Base-by-base conservation (phyloP, 192 early-diverging fungal species). In the Globomyces pollinis-pini region DNA sequence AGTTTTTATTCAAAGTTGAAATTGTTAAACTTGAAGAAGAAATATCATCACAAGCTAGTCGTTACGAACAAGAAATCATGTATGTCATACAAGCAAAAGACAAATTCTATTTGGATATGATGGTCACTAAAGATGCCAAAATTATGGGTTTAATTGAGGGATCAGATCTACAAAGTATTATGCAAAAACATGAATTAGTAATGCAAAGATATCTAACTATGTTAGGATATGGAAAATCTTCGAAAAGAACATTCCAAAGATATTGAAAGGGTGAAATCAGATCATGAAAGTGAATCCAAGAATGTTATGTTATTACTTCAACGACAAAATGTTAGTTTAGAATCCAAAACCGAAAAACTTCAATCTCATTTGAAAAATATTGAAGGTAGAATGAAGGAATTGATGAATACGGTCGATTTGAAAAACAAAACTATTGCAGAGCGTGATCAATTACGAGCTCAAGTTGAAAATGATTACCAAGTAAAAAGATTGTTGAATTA, bases 51-150 rank as follows among this genome's bases (percentile, higher is more conserved):
- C 78, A 80, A 59, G 63, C 81, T 6, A 28, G 64, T 5, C 55
- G 79, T 34, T 80, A 77, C 59, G 78, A 83, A 51, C 79, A 83
- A 45, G 81, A 83, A 59, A 81, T 83, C 58, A 61, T 81, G 69
- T 83, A 81, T 59, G 71, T 83, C 1, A 73, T 81, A 24, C 81
- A 83, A 60, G 78, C 81, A 36, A 83, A 83, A 57, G 81, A 83
- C 65, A 81, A 77, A 64, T 83, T 83, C 42, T 83, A 83, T 43
- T 57, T 72, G 4, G 81, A 83, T 52, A 76, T 83, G 78, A 83
- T 83, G 81, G 74, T 83, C 6, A 64, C 78, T 9, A 83, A 83
- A 62, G 81, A 83, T 63, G 81, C 81, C 5, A 83, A 83, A 58
- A 83, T 83, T 44, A 81, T 83, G 78, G 76, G 69, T 31, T 43